phyloP scores from a whole-genome alignment of 106 monocot genomes.

The Apostasia ramifera region DNA sequence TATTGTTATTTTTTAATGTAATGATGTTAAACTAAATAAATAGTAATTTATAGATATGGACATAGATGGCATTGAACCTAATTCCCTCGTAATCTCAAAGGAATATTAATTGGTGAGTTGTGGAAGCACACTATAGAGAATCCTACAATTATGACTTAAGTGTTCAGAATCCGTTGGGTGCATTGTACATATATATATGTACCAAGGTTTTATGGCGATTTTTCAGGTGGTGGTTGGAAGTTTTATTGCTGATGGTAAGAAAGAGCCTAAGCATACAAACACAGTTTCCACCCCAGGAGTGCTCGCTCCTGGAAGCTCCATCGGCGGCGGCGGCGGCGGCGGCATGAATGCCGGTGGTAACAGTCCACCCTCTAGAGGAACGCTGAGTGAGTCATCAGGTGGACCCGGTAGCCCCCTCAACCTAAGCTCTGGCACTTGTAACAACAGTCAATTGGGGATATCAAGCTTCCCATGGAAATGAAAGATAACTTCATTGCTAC shows the following conservation, averaged over 20 bases:
- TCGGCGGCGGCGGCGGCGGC: not conserved
- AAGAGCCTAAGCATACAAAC: constrained; percentile 39
- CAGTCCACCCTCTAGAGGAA: constrained; percentile 57
- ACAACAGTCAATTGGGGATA: constrained; percentile 39
- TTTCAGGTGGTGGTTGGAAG: constrained; percentile 80
- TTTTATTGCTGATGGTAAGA: constrained; percentile 66
- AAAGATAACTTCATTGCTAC: not conserved
- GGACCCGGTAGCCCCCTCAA: constrained; percentile 55
- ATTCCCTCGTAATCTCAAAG: not conserved
- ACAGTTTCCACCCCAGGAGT: constrained; percentile 7
- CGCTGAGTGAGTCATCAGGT: constrained; percentile 52
- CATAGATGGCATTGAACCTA: not conserved
- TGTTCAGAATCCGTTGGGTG: not conserved
- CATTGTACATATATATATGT: not conserved
- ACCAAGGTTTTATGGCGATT: not conserved
- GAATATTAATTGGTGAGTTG: not conserved
- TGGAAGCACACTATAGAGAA: not conserved
- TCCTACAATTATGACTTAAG: too few relatives aligned
- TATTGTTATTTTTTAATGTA: not conserved
- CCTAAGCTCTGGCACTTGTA: constrained; percentile 30
- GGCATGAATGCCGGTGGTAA: constrained; percentile 10
- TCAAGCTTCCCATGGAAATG: constrained; percentile 57
- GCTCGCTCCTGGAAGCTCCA: constrained; percentile 6
- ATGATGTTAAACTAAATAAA: not conserved
- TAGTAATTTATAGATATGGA: not conserved